phyloP scores from a whole-genome alignment of 371 early-diverging fungal species.

The Syncephalastrum monosporum region DNA sequence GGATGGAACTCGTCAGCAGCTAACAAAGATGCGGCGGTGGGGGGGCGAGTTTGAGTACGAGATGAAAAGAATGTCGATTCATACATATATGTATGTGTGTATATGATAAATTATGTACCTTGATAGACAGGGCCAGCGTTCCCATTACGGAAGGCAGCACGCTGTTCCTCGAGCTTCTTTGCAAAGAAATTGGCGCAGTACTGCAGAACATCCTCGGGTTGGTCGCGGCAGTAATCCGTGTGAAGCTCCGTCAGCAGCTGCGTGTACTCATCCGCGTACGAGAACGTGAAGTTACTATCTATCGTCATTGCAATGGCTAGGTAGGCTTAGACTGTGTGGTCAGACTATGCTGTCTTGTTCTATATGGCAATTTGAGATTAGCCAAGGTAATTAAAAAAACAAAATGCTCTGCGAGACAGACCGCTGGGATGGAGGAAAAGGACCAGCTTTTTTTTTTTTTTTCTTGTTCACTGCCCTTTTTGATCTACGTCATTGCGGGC shows the following conservation, averaged over 20 bases:
- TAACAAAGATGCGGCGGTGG: neutral
- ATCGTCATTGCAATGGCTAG: constrained; percentile 8
- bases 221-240: constrained; percentile 33
- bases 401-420: too few species aligned
- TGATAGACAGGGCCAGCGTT: constrained; percentile 14
- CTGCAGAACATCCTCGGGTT: constrained; percentile 81
- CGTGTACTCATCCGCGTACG: constrained; percentile 37
- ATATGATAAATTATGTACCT: constrained; percentile 12
- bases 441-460: too few species aligned
- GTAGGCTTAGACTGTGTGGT: neutral
- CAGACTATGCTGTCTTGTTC: too few species aligned
- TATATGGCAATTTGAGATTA: too few species aligned
- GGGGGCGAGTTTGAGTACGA: neutral
- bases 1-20: constrained; percentile 18
- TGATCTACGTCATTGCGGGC: too few species aligned
- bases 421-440: too few species aligned
- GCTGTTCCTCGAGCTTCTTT: constrained; percentile 74
- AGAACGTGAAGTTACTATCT: constrained; percentile 17
- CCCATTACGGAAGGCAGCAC: constrained; percentile 32
- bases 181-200: constrained; percentile 91
- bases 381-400: too few species aligned
- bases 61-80: neutral
- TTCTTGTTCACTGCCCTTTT: too few species aligned
- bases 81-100: neutral
- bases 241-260: constrained; percentile 43